Evolutionary conservation across 306 rosid genomes (phyloP), one percentile per base, ranked within the genome.

Genomic region (Benincasa hispida): DNA sequence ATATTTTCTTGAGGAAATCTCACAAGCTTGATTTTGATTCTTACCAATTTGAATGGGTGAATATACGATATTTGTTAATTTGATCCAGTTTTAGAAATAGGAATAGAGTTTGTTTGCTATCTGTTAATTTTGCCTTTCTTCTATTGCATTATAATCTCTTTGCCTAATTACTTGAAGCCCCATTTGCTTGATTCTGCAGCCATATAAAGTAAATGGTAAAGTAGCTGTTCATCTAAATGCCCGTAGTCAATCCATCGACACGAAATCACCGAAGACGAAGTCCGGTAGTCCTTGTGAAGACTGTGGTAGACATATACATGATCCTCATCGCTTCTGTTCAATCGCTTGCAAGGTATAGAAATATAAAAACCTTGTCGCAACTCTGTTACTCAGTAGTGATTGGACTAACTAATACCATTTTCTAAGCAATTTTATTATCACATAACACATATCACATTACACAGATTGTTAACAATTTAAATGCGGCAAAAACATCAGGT

Each of bases 161-260:
- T 66, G 50, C 25, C 32, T 39, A 21, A 28, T 66, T 39, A 39
- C 51, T n/a, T 37, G 53, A 21, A 37, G 25, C 73, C 30, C 10
- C 51, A 10, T 21, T 66, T 66, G 51, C 51, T 66, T 66, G 51
- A 66, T 21, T 39, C 53, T 66, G 73, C 90, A 94, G 98, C 87
- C 97, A 57, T 94, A 91, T 77, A 90, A 88, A 85, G 89, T 88
- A 79, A 94, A 94, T 42, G 93, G 93, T 22, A 94, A 90, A 80
- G 85, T 86, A 74, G 89, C 91, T 53, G 89, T 94, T 81, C 98
- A 94, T 84, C 88, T 94, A 56, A 90, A 91, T 83, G 90, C 97
- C 21, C 87, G 97, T 18, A 84, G 88, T 18, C 89, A 76, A 79
- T 81, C 87, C 61, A 85, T 87, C 83, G 91, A 90, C 77, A 59